These are phyloP conservation scores for Erysiphe pulchra DNA, from an alignment of 2,329 filamentous ascomycete genomes.

Conservation along the genomic window DNA sequence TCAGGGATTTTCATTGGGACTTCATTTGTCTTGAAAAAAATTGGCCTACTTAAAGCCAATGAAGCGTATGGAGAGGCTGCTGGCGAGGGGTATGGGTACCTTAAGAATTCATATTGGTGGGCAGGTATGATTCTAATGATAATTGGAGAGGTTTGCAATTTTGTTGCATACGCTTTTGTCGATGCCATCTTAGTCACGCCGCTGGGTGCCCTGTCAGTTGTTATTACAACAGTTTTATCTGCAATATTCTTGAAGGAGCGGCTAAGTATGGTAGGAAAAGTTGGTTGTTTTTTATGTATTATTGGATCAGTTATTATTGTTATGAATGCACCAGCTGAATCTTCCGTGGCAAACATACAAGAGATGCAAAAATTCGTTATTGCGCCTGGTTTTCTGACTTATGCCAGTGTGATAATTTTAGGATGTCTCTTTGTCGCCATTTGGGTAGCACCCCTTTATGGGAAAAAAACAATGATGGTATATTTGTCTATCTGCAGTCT, in stretches of 20 bases:
- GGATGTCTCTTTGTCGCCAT: conserved; percentile 46
- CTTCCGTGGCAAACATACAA: conserved; percentile 66
- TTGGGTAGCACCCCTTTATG: conserved; percentile 67
- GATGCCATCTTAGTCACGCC: conserved; percentile 91
- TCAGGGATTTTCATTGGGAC: conserved; percentile 84
- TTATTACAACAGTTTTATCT: conserved; percentile 72
- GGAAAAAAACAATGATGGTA: conserved; percentile 92
- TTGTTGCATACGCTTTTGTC: conserved; percentile 88
- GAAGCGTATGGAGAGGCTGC: conserved; percentile 90
- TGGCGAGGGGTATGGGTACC: conserved; percentile 87
- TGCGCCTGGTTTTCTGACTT: conserved; percentile 62
- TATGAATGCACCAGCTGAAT: conserved; percentile 71
- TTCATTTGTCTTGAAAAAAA: conserved; percentile 90
- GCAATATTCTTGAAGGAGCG: conserved; percentile 92
- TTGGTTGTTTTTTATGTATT: conserved; percentile 88
- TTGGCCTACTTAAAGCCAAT: conserved; percentile 74
- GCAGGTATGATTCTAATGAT: conserved; percentile 91
- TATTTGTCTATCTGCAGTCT: conserved; percentile 92
- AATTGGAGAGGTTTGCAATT: conserved; percentile 85
- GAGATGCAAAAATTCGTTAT: conserved; percentile 79
- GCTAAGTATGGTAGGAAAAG: conserved; percentile 83
- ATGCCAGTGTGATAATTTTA: conserved; percentile 59
- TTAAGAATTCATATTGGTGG: conserved; percentile 95
- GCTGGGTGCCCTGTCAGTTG: conserved; percentile 71
- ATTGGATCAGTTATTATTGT: conserved; percentile 83